A percentile compares a stretch with the other conserved stretches of the same genome.
Conservation (phyloP, 257 asterid species). For the Cynanchum wilfordii region DNA sequence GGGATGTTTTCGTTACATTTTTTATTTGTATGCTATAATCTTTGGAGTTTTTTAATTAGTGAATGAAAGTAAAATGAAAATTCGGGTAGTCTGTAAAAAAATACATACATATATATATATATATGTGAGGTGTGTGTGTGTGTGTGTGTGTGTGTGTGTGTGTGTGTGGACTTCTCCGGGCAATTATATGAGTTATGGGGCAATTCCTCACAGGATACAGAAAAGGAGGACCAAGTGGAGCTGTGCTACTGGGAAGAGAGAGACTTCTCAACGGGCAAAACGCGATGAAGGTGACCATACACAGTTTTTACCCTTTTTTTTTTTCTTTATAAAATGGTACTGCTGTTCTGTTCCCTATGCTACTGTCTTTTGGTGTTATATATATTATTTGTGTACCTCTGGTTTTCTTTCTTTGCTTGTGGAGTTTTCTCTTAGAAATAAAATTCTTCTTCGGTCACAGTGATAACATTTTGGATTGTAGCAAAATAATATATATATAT, state of each 20-base stretch:
- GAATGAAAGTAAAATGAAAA: too few relatives aligned
- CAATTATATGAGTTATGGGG: slow-evolving; percentile 2
- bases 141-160: too few relatives aligned
- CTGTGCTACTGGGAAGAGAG: slow-evolving; percentile 22
- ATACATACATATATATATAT: too few relatives aligned
- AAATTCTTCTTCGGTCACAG: slow-evolving; percentile 1
- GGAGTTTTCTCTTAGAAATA: slow-evolving; percentile 39
- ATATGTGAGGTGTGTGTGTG: too few relatives aligned
- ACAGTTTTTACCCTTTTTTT: slow-evolving; percentile 16
- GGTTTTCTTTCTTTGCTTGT: not conserved
- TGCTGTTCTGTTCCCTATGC: too few relatives aligned
- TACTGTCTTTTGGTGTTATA: too few relatives aligned
- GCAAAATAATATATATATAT: not conserved
- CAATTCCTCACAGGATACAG: not conserved
- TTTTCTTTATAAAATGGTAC: not conserved
- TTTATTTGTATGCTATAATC: too few relatives aligned
- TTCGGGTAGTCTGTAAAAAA: too few relatives aligned
- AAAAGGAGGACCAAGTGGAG: not conserved
- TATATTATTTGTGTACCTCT: not conserved
- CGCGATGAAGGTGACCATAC: slow-evolving; percentile 53
- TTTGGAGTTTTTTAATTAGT: too few relatives aligned
- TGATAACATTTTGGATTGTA: slow-evolving; percentile 15
- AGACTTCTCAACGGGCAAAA: slow-evolving; percentile 68
- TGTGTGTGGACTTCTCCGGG: too few relatives aligned
- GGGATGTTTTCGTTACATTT: too few relatives aligned